Conservation (phyloP, 2,329 filamentous ascomycete species). For the Sporothrix phasma region DNA sequence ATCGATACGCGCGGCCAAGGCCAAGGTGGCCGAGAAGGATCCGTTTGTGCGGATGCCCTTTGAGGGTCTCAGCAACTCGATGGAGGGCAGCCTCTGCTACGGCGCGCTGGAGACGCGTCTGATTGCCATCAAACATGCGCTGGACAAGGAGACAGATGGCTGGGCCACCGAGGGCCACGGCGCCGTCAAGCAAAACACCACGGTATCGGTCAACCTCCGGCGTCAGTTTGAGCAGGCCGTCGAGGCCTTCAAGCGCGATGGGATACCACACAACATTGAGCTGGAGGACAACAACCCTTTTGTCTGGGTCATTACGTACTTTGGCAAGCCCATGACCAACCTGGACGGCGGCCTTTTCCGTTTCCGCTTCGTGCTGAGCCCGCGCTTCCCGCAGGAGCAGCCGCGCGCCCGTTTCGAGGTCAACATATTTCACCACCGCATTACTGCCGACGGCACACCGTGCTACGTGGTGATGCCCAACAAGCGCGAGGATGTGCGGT, state of each 20-base stretch:
- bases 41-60: constrained; percentile 79
- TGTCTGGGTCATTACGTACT: constrained; percentile 79
- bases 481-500: constrained; percentile 63
- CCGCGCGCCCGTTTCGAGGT: constrained; percentile 76
- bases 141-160: constrained; percentile 59
- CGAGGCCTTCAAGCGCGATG: constrained; percentile 61
- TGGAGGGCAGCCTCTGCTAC: constrained; percentile 84
- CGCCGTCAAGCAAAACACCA: constrained; percentile 54
- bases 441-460: constrained; percentile 67
- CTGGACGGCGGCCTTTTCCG: constrained; percentile 85
- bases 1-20: constrained; percentile 55
- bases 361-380: constrained; percentile 69
- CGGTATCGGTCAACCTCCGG: constrained; percentile 70
- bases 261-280: constrained; percentile 63
- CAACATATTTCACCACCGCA: constrained; percentile 76
- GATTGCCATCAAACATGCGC: constrained; percentile 53
- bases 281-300: constrained; percentile 79
- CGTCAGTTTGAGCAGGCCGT: constrained; percentile 78
- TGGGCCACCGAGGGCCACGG: constrained; percentile 64
- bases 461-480: constrained; percentile 62
- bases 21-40: constrained; percentile 52
- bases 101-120: constrained; percentile 61
- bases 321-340: constrained; percentile 85
- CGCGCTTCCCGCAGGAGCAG: constrained; percentile 78
- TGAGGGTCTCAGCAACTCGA: constrained; percentile 63